These are phyloP conservation scores for Colletotrichum tabaci DNA, from an alignment of 2,329 filamentous ascomycete species.

Conservation along the genomic window DNA sequence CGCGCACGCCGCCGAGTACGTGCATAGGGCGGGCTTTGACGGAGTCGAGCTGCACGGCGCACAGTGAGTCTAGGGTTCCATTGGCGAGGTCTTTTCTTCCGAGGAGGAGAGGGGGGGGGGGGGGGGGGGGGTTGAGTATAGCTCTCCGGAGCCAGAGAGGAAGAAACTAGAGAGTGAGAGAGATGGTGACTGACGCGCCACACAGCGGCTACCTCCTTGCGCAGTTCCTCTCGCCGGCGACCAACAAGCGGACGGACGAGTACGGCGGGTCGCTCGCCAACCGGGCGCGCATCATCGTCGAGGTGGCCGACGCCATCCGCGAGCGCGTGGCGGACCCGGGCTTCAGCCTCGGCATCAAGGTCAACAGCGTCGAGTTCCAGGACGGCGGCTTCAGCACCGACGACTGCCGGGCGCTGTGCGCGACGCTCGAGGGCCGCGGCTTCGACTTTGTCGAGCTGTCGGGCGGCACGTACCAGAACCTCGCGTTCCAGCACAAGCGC, in stretches of 20 bases:
- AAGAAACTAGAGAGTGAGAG: no score
- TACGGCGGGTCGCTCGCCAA: slow-evolving; percentile 64
- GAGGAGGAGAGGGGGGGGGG: no score
- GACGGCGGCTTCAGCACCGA: slow-evolving; percentile 66
- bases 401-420: slow-evolving; percentile 64
- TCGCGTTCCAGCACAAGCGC: slow-evolving; percentile 65
- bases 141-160: not conserved
- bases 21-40: slow-evolving; percentile 70
- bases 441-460: slow-evolving; percentile 73
- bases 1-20: slow-evolving; percentile 69
- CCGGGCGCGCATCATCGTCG: slow-evolving; percentile 61
- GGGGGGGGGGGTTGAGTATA: no score
- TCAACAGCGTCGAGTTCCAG: slow-evolving; percentile 72
- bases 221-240: slow-evolving; percentile 59
- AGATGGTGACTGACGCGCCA: not conserved
- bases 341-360: slow-evolving; percentile 69
- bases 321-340: slow-evolving; percentile 47
- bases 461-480: slow-evolving; percentile 72
- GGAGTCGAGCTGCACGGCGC: slow-evolving; percentile 63
- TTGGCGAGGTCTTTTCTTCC: not conserved
- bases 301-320: slow-evolving; percentile 59
- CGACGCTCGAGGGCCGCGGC: slow-evolving; percentile 61
- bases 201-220: slow-evolving; percentile 60
- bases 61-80: slow-evolving; percentile 48
- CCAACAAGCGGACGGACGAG: slow-evolving; percentile 61